Conservation (phyloP, 805 yeast species). For the Metschnikowia aberdeeniae region DNA sequence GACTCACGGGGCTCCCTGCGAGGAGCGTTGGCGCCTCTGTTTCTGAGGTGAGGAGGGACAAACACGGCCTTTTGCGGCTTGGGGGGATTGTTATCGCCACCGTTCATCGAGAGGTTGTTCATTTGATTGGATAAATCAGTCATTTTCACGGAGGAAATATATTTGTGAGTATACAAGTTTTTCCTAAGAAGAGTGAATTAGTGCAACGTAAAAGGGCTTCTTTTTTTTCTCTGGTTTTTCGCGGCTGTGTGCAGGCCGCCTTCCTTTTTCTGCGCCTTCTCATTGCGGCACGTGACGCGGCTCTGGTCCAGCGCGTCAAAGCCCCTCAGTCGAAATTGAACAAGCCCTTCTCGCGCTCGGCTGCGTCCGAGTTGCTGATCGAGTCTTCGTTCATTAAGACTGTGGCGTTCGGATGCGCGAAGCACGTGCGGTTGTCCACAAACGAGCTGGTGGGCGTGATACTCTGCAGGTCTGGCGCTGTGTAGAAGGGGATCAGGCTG, state of each 20-base stretch:
- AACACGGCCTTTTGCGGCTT: slow-evolving; percentile 19
- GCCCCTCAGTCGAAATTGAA: neutral
- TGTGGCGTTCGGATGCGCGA: slow-evolving; percentile 42
- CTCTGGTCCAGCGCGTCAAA: neutral
- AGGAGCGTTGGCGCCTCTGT: slow-evolving; percentile 28
- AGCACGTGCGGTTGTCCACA: slow-evolving; percentile 37
- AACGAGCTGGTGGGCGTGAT: slow-evolving; percentile 27
- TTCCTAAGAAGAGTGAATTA: slow-evolving; percentile 2
- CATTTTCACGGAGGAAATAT: slow-evolving; percentile 35
- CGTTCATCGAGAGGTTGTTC: slow-evolving; percentile 52
- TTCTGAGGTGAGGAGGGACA: slow-evolving; percentile 34
- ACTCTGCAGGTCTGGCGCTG: slow-evolving; percentile 28
- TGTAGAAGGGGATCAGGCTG: slow-evolving; percentile 26
- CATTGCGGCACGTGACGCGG: slow-evolving; percentile 4
- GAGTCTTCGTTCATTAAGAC: slow-evolving; percentile 20
- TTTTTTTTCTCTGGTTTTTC: slow-evolving; percentile 5
- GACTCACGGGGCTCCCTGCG: slow-evolving; percentile 33
- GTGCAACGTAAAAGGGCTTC: neutral
- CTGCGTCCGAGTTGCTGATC: slow-evolving; percentile 8
- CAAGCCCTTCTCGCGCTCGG: neutral
- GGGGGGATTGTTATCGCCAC: slow-evolving; percentile 23
- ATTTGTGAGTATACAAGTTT: neutral
- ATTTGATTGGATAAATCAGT: slow-evolving; percentile 55
- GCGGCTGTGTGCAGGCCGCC: slow-evolving; percentile 1
- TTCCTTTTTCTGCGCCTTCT: slow-evolving; percentile 3